Evolutionary conservation across 2,329 filamentous ascomycete species (phyloP).

Genomic region (Alternaria sp.): DNA sequence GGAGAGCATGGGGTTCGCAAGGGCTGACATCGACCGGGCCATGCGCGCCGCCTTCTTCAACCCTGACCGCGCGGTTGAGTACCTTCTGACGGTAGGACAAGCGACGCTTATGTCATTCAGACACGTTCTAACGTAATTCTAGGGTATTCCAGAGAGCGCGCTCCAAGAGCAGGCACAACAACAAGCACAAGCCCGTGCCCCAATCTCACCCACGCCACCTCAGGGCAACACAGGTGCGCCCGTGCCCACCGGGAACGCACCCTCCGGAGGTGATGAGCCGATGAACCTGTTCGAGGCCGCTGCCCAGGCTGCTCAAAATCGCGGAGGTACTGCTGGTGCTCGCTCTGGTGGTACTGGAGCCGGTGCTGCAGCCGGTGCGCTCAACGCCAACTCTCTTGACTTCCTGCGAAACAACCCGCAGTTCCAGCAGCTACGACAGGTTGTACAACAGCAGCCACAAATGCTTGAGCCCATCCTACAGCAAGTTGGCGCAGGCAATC

Average conservation of each 20-base stretch:
- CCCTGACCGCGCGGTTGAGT: slow-evolving; percentile 95
- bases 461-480: slow-evolving; percentile 99
- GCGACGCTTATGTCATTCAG: slow-evolving; percentile 10
- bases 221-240: slow-evolving; percentile 23
- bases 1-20: slow-evolving; percentile 96
- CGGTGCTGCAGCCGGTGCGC: slow-evolving; percentile 59
- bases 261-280: slow-evolving; percentile 66
- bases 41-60: slow-evolving; percentile 98
- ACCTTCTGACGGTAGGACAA: slow-evolving; percentile 79
- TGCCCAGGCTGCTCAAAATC: slow-evolving; percentile 72
- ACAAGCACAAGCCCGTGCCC: slow-evolving; percentile 50
- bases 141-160: slow-evolving; percentile 91
- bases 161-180: slow-evolving; percentile 69
- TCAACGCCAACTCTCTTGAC: slow-evolving; percentile 79
- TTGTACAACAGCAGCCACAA: slow-evolving; percentile 95
- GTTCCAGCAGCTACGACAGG: slow-evolving; percentile 96
- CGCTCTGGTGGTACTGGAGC: slow-evolving; percentile 61
- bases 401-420: slow-evolving; percentile 95
- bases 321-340: slow-evolving; percentile 53
- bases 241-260: slow-evolving; percentile 56
- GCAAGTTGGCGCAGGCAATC: slow-evolving; percentile 93
- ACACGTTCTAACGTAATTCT: slow-evolving; percentile 33
- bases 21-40: slow-evolving; percentile 86
- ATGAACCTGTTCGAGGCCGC: slow-evolving; percentile 95
- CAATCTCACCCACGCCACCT: slow-evolving; percentile 54